Conservation (phyloP, 352 stramenopile species). For the Peronospora belbahrii region DNA sequence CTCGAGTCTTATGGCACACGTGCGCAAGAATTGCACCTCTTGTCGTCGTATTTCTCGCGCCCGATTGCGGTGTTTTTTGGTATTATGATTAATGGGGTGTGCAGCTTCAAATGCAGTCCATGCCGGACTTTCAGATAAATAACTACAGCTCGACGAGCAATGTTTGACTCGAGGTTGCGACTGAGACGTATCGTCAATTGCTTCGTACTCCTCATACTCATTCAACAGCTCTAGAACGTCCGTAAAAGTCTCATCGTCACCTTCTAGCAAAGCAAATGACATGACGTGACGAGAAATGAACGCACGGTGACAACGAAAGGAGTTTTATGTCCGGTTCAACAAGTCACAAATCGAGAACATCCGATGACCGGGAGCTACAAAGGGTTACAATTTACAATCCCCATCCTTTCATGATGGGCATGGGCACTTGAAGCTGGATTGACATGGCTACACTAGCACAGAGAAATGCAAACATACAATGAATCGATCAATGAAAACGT, state of each 20-base stretch:
- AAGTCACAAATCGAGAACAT: not conserved
- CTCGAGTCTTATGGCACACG: slow-evolving; percentile 13
- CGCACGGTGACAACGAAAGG: too few species aligned
- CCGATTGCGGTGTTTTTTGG: slow-evolving; percentile 31
- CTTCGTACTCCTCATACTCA: slow-evolving; percentile 11
- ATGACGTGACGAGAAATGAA: slow-evolving; percentile 6
- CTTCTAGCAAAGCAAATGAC: slow-evolving; percentile 22
- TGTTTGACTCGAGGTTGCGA: not conserved
- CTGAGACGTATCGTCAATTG: not conserved
- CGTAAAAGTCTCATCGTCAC: slow-evolving; percentile 25
- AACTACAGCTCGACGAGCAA: not conserved
- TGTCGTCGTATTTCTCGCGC: slow-evolving; percentile 26
- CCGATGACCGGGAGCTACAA: not conserved
- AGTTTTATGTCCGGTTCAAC: slow-evolving; percentile 1
- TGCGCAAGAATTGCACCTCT: slow-evolving; percentile 27
- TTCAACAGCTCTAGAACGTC: slow-evolving; percentile 29
- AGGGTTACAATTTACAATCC: not conserved
- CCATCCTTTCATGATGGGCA: not conserved
- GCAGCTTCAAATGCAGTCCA: slow-evolving; percentile 19
- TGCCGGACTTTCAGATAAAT: slow-evolving; percentile 4
- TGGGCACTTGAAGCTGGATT: slow-evolving; percentile 9
- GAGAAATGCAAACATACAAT: not conserved
- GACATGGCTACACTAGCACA: too few species aligned
- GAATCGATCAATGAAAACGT: not conserved
- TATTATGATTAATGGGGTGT: slow-evolving; percentile 10